phyloP scores from a whole-genome alignment of 495 filamentous ascomycete genomes.

The Xylaria scruposa region DNA sequence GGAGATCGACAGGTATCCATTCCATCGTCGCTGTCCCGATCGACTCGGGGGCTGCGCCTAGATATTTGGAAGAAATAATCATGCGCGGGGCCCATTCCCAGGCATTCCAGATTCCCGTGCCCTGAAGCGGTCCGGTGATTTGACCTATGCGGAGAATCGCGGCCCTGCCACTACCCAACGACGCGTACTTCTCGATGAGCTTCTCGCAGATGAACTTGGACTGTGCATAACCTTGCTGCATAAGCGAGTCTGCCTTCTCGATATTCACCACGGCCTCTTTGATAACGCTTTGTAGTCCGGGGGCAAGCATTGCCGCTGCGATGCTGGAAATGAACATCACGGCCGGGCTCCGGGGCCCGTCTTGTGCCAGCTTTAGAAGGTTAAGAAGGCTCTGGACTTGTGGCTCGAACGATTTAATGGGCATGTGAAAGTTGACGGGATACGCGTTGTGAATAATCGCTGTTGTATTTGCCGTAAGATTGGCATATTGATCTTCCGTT shows the following conservation, averaged over 20 bases:
- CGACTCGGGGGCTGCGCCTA: slow-evolving; percentile 30
- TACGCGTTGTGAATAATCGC: slow-evolving; percentile 46
- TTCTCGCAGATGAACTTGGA: slow-evolving; percentile 38
- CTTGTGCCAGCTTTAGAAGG: slow-evolving; percentile 37
- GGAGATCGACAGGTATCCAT: slow-evolving; percentile 39
- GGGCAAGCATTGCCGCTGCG: slow-evolving; percentile 26
- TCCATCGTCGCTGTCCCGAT: slow-evolving; percentile 34
- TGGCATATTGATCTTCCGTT: slow-evolving; percentile 29
- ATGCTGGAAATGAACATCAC: slow-evolving; percentile 39
- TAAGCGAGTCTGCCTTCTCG: slow-evolving; percentile 22
- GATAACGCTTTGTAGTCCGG: slow-evolving; percentile 21
- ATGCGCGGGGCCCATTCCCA: slow-evolving; percentile 40
- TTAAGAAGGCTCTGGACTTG: slow-evolving; percentile 35
- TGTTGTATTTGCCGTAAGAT: slow-evolving; percentile 25
- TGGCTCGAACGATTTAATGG: slow-evolving; percentile 40
- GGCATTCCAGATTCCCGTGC: slow-evolving; percentile 33
- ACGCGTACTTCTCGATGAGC: slow-evolving; percentile 32
- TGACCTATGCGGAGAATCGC: slow-evolving; percentile 40
- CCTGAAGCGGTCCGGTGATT: slow-evolving; percentile 32
- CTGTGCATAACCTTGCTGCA: slow-evolving; percentile 35
- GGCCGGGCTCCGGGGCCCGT: slow-evolving; percentile 22
- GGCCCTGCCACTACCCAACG: slow-evolving; percentile 20
- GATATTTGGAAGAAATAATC: slow-evolving; percentile 30
- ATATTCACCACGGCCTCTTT: slow-evolving; percentile 30
- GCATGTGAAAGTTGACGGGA: slow-evolving; percentile 47